A percentile compares a stretch with the other conserved stretches of the same genome.
Conservation (phyloP, 2,329 filamentous ascomycete species). For the Botrytis sinoallii region DNA sequence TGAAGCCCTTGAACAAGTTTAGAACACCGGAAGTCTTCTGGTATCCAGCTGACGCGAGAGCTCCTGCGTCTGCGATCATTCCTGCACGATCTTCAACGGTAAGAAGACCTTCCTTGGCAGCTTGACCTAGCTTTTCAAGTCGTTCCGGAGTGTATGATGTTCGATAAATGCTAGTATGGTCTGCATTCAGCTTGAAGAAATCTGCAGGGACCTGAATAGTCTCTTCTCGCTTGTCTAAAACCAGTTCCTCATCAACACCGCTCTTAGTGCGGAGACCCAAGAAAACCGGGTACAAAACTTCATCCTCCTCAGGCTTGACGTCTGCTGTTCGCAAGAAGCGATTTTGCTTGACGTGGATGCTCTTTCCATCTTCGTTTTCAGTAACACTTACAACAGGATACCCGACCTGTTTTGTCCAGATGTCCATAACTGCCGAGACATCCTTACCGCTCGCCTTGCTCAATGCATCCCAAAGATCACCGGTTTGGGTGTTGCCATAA, state of each 20-base stretch:
- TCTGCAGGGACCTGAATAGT: conserved; percentile 77
- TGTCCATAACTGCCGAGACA: conserved; percentile 84
- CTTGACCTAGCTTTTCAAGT: conserved; percentile 80
- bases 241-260: conserved; percentile 75
- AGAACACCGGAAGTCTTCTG: conserved; percentile 89
- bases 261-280: conserved; percentile 79
- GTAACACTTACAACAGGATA: conserved; percentile 88
- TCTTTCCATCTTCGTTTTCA: conserved; percentile 65
- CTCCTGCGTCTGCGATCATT: conserved; percentile 91
- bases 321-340: conserved; percentile 90
- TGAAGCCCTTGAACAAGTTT: conserved; percentile 81
- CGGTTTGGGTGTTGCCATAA: conserved; percentile 91
- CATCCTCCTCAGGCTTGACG: conserved; percentile 88
- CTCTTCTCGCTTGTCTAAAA: conserved; percentile 67
- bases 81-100: conserved; percentile 88
- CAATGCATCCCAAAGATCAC: conserved; percentile 85
- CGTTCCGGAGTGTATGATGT: conserved; percentile 83
- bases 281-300: conserved; percentile 85
- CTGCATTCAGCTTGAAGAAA: conserved; percentile 96
- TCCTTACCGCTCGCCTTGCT: conserved; percentile 88
- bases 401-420: conserved; percentile 96
- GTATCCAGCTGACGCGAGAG: conserved; percentile 84
- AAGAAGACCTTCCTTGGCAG: conserved; percentile 76
- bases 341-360: conserved; percentile 89
- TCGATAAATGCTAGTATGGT: conserved; percentile 89